Conservation (phyloP, 768 basidiomycete genomes). For the Pleurotus giganteus region DNA sequence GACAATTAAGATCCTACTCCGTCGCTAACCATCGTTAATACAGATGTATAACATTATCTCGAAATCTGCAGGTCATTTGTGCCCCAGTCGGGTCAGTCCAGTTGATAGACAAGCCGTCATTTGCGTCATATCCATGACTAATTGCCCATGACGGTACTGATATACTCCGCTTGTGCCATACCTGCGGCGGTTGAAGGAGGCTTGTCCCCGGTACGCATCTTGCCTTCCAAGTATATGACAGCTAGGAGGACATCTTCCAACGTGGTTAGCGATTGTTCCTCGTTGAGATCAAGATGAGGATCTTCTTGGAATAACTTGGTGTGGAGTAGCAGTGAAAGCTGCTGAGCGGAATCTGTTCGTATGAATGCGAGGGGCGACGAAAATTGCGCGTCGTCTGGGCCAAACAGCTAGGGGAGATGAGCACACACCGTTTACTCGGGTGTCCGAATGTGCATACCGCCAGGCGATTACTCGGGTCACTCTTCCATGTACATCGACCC, state of each 20-base stretch:
- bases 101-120: no score
- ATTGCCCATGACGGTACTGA: background rate
- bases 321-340: background rate
- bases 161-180: background rate
- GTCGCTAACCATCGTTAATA: background rate
- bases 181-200: background rate
- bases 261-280: background rate
- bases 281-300: background rate
- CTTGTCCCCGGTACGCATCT: background rate
- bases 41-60: background rate
- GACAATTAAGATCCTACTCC: background rate
- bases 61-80: no score
- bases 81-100: no score
- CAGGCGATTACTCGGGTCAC: constrained; percentile 1
- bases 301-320: background rate
- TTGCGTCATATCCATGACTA: background rate
- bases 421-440: background rate
- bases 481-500: constrained; percentile 2
- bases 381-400: background rate
- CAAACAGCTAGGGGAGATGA: background rate
- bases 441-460: background rate
- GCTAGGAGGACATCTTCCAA: background rate
- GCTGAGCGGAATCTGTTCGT: background rate
- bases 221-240: constrained; percentile 3
- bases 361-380: background rate